Evolutionary conservation across 2,329 filamentous ascomycete species (phyloP).

Genomic region (Arthroderma sp.): DNA sequence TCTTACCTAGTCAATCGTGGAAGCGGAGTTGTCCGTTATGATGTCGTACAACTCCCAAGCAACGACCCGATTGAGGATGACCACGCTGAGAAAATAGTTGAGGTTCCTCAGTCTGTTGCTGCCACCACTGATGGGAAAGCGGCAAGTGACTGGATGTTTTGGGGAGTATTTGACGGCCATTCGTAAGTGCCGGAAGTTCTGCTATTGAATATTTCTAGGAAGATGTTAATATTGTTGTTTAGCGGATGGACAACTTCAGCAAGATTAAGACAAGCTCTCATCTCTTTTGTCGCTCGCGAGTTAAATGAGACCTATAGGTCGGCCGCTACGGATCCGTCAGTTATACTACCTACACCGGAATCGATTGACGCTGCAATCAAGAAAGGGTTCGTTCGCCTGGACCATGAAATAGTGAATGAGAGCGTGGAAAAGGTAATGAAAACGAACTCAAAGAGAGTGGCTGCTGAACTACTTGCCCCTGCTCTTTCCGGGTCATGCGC

Average conservation of each 20-base stretch:
- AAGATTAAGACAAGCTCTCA: conserved; percentile 81
- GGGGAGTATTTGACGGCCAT: conserved; percentile 97
- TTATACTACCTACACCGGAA: conserved; percentile 57
- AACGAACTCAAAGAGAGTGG: conserved; percentile 75
- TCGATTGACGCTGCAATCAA: conserved; percentile 88
- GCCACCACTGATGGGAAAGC: conserved; percentile 41
- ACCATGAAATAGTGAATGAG: conserved; percentile 88
- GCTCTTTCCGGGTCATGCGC: conserved; percentile 96
- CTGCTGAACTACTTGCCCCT: conserved; percentile 81
- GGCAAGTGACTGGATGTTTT: conserved; percentile 96
- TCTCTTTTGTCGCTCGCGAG: conserved; percentile 84
- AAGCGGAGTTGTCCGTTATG: conserved; percentile 83
- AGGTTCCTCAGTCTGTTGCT: conserved; percentile 55
- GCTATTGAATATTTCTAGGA: neutral
- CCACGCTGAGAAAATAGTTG: conserved; percentile 94
- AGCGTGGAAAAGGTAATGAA: conserved; percentile 86
- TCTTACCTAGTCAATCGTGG: conserved; percentile 84
- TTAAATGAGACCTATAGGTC: conserved; percentile 84
- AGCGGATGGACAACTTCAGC: conserved; percentile 97
- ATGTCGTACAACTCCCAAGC: conserved; percentile 84
- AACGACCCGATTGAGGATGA: conserved; percentile 98
- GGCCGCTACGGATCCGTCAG: conserved; percentile 43
- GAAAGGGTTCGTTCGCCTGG: conserved; percentile 72
- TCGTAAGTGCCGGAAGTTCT: conserved; percentile 45
- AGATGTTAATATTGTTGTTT: conserved; percentile 4